phyloP scores from a whole-genome alignment of 495 filamentous ascomycete genomes.

The Xylaria castorea region DNA sequence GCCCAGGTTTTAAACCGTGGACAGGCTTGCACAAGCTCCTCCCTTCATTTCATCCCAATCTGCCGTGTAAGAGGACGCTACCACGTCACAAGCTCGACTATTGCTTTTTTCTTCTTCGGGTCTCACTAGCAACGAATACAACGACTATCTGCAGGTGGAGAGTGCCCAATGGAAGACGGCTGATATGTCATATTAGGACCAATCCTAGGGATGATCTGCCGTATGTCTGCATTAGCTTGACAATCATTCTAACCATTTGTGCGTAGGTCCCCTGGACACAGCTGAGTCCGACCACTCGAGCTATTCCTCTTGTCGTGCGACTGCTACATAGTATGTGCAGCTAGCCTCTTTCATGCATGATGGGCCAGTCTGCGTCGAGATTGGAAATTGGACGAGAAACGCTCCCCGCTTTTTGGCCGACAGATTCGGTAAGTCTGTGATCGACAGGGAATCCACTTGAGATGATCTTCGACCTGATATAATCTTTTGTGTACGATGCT shows the following conservation, averaged over 20 bases:
- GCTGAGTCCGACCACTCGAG: conserved; percentile 17
- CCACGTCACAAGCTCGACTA: conserved; percentile 12
- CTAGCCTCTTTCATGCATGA: conserved; percentile 23
- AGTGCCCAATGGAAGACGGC: conserved; percentile 19
- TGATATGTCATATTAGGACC: conserved; percentile 25
- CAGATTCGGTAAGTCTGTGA: conserved; percentile 1
- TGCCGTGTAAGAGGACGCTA: not conserved
- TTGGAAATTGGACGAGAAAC: conserved; percentile 16
- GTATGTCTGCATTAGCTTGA: conserved; percentile 12
- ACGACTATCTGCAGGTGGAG: not conserved
- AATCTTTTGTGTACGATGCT: not conserved
- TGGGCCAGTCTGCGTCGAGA: conserved; percentile 10
- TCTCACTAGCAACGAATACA: conserved; percentile 20
- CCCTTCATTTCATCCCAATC: conserved; percentile 15
- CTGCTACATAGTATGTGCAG: conserved; percentile 3
- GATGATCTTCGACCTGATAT: not conserved
- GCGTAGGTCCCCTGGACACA: conserved; percentile 15
- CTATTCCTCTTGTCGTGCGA: conserved; percentile 19
- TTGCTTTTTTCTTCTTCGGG: conserved; percentile 19
- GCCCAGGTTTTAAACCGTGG: conserved; percentile 23
- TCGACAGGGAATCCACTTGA: not conserved
- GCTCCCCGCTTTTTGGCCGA: conserved; percentile 11
- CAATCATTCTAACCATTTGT: not conserved
- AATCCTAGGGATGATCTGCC: conserved; percentile 26
- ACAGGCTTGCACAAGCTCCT: not conserved